A percentile compares a stretch with the other conserved stretches of the same genome.
These are phyloP conservation scores for Globisporangium sylvaticum DNA, from an alignment of 352 stramenopile genomes.

Conservation along the genomic window DNA sequence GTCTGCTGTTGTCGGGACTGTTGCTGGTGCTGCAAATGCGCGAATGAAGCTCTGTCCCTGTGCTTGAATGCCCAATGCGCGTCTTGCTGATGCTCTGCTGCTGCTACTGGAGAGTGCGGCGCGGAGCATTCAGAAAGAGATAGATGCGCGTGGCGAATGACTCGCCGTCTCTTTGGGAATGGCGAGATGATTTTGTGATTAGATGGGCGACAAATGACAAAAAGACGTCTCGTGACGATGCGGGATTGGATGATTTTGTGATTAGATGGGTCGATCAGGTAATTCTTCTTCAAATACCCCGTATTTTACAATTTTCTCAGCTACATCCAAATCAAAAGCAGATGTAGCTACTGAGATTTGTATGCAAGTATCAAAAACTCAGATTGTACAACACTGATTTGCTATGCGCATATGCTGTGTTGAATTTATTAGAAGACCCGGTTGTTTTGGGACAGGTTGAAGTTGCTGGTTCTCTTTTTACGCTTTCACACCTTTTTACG, in stretches of 20 bases:
- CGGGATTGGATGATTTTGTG: constrained; percentile 9
- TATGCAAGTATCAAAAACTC: neutral
- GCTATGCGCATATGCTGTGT: neutral
- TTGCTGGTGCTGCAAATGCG: neutral
- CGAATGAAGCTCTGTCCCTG: neutral
- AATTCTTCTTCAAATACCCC: neutral
- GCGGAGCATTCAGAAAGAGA: constrained; percentile 11
- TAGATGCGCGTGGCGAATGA: neutral
- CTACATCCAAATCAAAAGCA: neutral
- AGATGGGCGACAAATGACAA: neutral
- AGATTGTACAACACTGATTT: neutral
- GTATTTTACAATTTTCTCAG: neutral
- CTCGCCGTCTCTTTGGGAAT: neutral
- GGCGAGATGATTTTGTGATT: neutral
- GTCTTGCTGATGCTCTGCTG: neutral
- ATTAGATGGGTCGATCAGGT: constrained; percentile 12
- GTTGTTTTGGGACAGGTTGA: constrained; percentile 5
- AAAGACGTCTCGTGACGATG: neutral
- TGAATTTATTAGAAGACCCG: neutral
- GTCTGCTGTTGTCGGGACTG: neutral
- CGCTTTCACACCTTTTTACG: neutral
- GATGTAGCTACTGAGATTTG: no score
- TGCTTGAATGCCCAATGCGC: neutral
- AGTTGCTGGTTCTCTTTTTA: constrained; percentile 8
- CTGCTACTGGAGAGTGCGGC: neutral